Base-by-base conservation (phyloP, 2,329 filamentous ascomycete genomes). In the Aureobasidium zeae region DNA sequence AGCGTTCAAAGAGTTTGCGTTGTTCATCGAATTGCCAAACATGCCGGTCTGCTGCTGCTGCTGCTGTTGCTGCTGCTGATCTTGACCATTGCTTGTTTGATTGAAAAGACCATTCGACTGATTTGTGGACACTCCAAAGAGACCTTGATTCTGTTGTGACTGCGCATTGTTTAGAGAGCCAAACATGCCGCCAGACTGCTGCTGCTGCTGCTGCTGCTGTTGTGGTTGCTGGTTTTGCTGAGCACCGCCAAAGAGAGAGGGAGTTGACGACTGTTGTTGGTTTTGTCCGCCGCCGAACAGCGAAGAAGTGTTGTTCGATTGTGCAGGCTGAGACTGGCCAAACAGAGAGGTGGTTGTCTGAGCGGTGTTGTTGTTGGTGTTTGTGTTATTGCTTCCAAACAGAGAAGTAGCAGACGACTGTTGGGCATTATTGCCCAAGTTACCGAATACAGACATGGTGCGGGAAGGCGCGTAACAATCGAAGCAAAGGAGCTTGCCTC, bases 121-220 rank as follows among this genome's bases (percentile, higher is more conserved):
- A 22, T 39, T 22, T 0, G 26, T 44, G 34, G 29, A 44, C 20
- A 33, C 21, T 10, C 53, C 52, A 25, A 58, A 58, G 7, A 56
- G 44, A 20, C 36, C 25, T 3, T 22, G 10, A 37, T 55, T 51
- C 35, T 49, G 56, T 29, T 54, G 54, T 12, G 51, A 45, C 35
- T 53, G 51, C 35, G 50, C 48, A 17, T 43, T 55, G 52, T 35
- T 65, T 24, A 13, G 22, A 21, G 20, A 28, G 29, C 39, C 45
- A 21, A 50, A 51, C 25, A 51, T 42, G 17, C 50, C 62, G 60
- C 46, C 64, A 60, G 29, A 63, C 29, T 57, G 57, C 39, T 67
- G 60, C 30, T 58, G 58, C 29, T 63, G 63, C 34, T 65, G 65
- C 24, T 62, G 59, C 29, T 63, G 59, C 36, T 59, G 59, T 49